A percentile compares a stretch with the other conserved stretches of the same genome.
These are phyloP conservation scores for Lachancea thermotolerans DNA, from an alignment of 805 yeast species.

Conservation along the genomic window DNA sequence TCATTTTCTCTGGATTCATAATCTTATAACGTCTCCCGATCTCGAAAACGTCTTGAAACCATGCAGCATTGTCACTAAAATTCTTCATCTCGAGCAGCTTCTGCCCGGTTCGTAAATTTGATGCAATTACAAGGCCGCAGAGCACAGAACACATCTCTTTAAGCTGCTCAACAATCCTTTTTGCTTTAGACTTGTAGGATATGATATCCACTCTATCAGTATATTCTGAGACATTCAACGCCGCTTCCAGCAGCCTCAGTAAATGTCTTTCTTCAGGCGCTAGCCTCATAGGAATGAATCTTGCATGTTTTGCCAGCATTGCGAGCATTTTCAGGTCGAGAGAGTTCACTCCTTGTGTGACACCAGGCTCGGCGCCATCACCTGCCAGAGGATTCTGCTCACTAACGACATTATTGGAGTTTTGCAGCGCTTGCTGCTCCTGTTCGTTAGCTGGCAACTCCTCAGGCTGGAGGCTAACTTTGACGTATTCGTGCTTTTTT, in stretches of 20 bases:
- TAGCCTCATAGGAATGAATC: conserved; percentile 63
- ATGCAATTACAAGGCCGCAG: conserved; percentile 73
- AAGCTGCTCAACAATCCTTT: conserved; percentile 63
- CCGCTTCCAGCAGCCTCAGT: conserved; percentile 63
- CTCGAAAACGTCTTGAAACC: conserved; percentile 68
- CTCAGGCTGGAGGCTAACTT: conserved; percentile 15
- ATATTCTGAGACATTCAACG: conserved; percentile 70
- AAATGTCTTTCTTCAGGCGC: conserved; percentile 63
- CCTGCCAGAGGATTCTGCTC: conserved; percentile 10
- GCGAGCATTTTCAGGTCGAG: conserved; percentile 30
- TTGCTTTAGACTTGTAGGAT: conserved; percentile 59
- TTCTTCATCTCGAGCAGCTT: conserved; percentile 57
- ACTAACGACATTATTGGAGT: conserved; percentile 11
- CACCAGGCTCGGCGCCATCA: conserved; percentile 19
- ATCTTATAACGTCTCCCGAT: conserved; percentile 76
- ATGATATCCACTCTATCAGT: conserved; percentile 72
- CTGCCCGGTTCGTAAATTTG: conserved; percentile 65
- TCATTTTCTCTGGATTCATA: conserved; percentile 78
- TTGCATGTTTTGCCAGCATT: conserved; percentile 39
- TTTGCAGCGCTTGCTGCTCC: conserved; percentile 13
- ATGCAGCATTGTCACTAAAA: conserved; percentile 60
- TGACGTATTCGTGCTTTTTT: conserved; percentile 36
- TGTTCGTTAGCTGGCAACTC: conserved; percentile 15
- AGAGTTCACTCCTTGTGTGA: conserved; percentile 11
- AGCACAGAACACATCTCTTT: conserved; percentile 72